phyloP scores from a whole-genome alignment of 2,329 filamentous ascomycete genomes.

The Monilinia vaccinii-corymbosi region DNA sequence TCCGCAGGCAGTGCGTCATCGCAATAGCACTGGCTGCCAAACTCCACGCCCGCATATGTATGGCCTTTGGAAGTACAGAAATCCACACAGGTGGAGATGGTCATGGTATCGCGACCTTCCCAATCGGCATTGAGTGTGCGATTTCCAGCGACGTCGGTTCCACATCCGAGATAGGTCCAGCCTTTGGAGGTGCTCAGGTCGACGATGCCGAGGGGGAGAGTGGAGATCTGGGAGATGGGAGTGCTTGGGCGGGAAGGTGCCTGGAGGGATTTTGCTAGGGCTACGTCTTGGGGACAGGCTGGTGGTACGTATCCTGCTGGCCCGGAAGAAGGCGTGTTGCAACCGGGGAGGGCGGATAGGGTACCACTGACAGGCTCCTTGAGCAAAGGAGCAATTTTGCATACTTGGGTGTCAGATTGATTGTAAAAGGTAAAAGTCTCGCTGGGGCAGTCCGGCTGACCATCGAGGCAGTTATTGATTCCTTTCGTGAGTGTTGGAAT shows the following conservation, averaged over 20 bases:
- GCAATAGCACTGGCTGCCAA: constrained; percentile 8
- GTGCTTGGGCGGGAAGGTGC: not conserved
- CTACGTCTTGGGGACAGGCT: not conserved
- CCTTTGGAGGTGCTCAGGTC: constrained; percentile 2
- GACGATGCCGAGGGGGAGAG: not conserved
- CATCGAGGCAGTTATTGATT: constrained; percentile 6
- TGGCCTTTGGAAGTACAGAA: constrained; percentile 5
- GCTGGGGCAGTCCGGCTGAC: not conserved
- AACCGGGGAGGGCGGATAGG: constrained; percentile 2
- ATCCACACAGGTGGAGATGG: not conserved
- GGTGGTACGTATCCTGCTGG: not conserved
- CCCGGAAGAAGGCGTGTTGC: constrained; percentile 1
- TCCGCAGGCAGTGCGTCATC: not conserved
- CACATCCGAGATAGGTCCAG: constrained; percentile 9
- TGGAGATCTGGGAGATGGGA: not conserved
- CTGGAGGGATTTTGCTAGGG: not conserved
- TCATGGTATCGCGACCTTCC: not conserved
- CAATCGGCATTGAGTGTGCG: constrained; percentile 7
- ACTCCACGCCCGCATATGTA: constrained; percentile 8
- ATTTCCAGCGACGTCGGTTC: not conserved
- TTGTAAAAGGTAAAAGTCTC: constrained; percentile 7
- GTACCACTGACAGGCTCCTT: constrained; percentile 1
- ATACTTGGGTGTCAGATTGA: constrained; percentile 6
- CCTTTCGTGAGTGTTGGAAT: constrained; percentile 6
- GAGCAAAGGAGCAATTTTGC: constrained; percentile 6